phyloP scores from a whole-genome alignment of 352 stramenopile species.

The Phytophthora syringae region DNA sequence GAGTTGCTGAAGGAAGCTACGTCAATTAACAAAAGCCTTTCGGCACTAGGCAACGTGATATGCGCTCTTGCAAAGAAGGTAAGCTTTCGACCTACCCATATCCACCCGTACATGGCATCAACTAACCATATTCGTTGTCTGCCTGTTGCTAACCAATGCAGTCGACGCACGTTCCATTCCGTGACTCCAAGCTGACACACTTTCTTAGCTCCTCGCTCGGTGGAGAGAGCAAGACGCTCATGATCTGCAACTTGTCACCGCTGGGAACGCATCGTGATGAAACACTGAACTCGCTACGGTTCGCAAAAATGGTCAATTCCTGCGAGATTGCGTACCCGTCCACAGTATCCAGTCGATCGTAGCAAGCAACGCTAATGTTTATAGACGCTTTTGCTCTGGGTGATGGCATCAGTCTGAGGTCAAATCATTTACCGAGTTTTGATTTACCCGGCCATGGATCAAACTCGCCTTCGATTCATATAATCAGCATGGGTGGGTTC shows the following conservation, averaged over 20 bases:
- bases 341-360: constrained; percentile 61
- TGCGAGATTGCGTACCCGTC: constrained; percentile 82
- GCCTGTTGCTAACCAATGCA: constrained; percentile 9
- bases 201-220: constrained; percentile 86
- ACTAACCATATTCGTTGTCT: not conserved
- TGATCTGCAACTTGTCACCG: constrained; percentile 92
- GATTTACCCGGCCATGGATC: not conserved
- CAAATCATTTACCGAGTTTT: not conserved
- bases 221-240: constrained; percentile 89
- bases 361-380: constrained; percentile 18
- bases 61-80: constrained; percentile 85
- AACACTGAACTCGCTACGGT: constrained; percentile 87
- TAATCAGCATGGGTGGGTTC: no score
- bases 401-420: no score
- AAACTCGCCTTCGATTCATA: no score
- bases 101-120: not conserved
- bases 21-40: constrained; percentile 90
- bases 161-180: constrained; percentile 84
- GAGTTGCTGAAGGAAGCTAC: constrained; percentile 86
- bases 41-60: constrained; percentile 85
- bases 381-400: constrained; percentile 23
- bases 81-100: not conserved
- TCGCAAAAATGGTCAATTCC: constrained; percentile 89
- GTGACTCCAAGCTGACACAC: constrained; percentile 91
- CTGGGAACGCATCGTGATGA: constrained; percentile 78